Conservation (phyloP, 257 asterid species). For the Perilla frutescens region DNA sequence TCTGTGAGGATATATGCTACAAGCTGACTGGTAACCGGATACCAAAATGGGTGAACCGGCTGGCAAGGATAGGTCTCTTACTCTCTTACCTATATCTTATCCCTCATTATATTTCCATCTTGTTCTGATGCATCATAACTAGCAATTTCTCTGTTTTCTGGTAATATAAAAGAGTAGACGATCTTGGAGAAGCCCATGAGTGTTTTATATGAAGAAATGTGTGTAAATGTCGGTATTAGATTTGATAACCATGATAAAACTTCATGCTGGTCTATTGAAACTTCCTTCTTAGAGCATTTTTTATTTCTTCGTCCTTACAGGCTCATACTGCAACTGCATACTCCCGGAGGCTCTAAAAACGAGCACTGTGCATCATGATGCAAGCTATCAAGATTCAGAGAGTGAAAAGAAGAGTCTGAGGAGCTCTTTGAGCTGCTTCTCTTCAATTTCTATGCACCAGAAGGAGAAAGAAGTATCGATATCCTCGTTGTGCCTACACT, state of each 20-base stretch:
- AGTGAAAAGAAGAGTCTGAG: slow-evolving; percentile 63
- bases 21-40: slow-evolving; percentile 71
- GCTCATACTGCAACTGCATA: slow-evolving; percentile 76
- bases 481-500: slow-evolving; percentile 71
- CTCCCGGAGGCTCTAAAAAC: slow-evolving; percentile 68
- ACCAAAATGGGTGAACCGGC: slow-evolving; percentile 93
- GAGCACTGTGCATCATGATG: slow-evolving; percentile 34
- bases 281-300: not conserved
- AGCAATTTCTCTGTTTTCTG: not conserved
- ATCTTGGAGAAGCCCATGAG: not conserved
- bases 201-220: not conserved
- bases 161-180: not conserved
- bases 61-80: slow-evolving; percentile 73
- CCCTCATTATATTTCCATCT: not conserved
- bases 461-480: slow-evolving; percentile 64
- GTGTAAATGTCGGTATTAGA: not conserved
- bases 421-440: slow-evolving; percentile 61
- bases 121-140: slow-evolving; percentile 3
- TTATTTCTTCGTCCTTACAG: slow-evolving; percentile 37
- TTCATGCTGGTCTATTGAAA: slow-evolving; percentile 4
- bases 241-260: not conserved
- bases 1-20: slow-evolving; percentile 77
- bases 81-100: slow-evolving; percentile 4
- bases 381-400: slow-evolving; percentile 48
- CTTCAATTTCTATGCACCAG: slow-evolving; percentile 60